Conservation (phyloP, 2,329 filamentous ascomycete species). For the Aspergillus pseudonomiae region DNA sequence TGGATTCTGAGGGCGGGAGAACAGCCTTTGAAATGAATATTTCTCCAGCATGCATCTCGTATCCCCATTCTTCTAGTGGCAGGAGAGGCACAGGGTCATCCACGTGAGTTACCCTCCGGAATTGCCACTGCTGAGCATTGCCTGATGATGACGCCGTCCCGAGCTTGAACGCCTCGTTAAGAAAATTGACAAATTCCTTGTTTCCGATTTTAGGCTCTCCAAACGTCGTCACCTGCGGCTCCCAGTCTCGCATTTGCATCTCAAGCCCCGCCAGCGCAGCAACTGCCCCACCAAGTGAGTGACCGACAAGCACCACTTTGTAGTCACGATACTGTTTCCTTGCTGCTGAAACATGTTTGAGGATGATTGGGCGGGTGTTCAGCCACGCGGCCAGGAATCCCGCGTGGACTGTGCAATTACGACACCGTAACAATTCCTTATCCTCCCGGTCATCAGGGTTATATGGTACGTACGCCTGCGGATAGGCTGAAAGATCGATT, state of each 20-base stretch:
- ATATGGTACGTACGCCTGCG: slow-evolving; percentile 90
- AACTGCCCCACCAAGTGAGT: slow-evolving; percentile 90
- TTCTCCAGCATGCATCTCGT: slow-evolving; percentile 80
- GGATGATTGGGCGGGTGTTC: slow-evolving; percentile 69
- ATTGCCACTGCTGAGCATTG: slow-evolving; percentile 43
- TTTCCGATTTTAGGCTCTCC: slow-evolving; percentile 76
- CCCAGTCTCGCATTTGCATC: slow-evolving; percentile 74
- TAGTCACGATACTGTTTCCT: slow-evolving; percentile 68
- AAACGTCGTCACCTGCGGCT: slow-evolving; percentile 82
- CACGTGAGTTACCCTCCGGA: slow-evolving; percentile 80
- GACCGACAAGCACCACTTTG: slow-evolving; percentile 77
- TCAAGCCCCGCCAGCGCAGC: slow-evolving; percentile 86
- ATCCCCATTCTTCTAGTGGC: slow-evolving; percentile 86
- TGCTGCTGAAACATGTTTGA: slow-evolving; percentile 67
- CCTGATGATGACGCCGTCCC: not conserved
- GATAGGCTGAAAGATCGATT: slow-evolving; percentile 83
- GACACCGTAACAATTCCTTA: slow-evolving; percentile 61
- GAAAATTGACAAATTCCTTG: slow-evolving; percentile 53
- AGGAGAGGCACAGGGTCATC: slow-evolving; percentile 88
- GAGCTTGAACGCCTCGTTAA: slow-evolving; percentile 56
- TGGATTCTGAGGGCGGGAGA: slow-evolving; percentile 67
- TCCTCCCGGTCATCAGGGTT: slow-evolving; percentile 54
- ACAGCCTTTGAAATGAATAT: slow-evolving; percentile 76
- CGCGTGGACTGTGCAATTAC: slow-evolving; percentile 88
- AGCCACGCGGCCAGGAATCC: slow-evolving; percentile 88